These are phyloP conservation scores for Monsonia emarginata DNA, from an alignment of 441 rosid genomes.

Conservation along the genomic window DNA sequence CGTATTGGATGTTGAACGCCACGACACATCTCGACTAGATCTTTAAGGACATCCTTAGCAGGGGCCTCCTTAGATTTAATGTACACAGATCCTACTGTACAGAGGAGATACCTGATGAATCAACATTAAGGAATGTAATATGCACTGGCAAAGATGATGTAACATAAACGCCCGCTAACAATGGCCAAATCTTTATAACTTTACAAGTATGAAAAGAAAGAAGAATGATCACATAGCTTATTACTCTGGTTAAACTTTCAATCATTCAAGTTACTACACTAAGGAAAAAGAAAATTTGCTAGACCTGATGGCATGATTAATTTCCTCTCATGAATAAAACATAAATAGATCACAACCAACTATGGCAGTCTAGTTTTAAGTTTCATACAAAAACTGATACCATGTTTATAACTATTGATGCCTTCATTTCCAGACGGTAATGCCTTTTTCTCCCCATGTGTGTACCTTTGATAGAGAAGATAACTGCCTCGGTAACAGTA, in stretches of 20 bases:
- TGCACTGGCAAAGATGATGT: conserved; percentile 2
- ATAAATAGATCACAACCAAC: neutral
- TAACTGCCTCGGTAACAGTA: neutral
- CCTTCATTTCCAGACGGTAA: neutral
- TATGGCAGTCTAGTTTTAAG: neutral
- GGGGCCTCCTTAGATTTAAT: conserved; percentile 75
- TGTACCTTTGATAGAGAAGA: neutral
- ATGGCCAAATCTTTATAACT: neutral
- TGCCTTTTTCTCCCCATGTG: neutral
- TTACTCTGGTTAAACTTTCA: neutral
- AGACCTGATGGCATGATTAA: neutral
- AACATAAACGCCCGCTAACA: neutral
- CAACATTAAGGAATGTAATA: conserved; percentile 11
- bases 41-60: conserved; percentile 67
- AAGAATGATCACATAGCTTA: neutral
- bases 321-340: neutral
- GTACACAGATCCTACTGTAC: conserved; percentile 88
- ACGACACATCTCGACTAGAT: conserved; percentile 87
- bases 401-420: neutral
- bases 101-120: conserved; percentile 65
- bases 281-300: neutral
- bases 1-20: conserved; percentile 82
- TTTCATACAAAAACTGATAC: neutral
- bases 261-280: neutral
- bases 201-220: neutral